Conservation (phyloP, 1,284 basidiomycete genomes). For the Malassezia brasiliensis region DNA sequence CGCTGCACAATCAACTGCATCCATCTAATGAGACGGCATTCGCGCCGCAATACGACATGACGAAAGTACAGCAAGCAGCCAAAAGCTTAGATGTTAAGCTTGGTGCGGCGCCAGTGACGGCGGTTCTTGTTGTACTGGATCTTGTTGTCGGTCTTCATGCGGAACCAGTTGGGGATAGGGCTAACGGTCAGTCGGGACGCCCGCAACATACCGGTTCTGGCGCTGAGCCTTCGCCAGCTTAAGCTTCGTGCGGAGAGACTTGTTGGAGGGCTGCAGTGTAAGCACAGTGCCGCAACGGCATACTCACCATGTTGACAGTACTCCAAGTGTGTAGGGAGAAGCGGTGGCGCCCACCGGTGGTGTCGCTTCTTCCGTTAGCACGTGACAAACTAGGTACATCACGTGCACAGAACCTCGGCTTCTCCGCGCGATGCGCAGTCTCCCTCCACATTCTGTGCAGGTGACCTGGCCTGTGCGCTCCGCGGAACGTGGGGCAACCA, state of each 20-base stretch:
- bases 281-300: not conserved
- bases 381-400: constrained; percentile 2
- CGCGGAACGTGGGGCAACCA: too few species aligned
- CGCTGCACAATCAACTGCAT: constrained; percentile 7
- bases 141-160: constrained; percentile 88
- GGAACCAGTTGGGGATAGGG: constrained; percentile 97
- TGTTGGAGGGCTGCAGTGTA: constrained; percentile 76
- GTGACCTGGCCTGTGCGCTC: too few species aligned
- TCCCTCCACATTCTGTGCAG: too few species aligned
- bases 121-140: constrained; percentile 61
- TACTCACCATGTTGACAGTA: not conserved
- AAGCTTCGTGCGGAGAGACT: constrained; percentile 90
- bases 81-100: constrained; percentile 38
- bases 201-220: constrained; percentile 70
- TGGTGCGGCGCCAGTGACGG: constrained; percentile 46
- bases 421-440: too few species aligned
- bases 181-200: constrained; percentile 49
- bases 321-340: not conserved
- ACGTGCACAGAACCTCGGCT: constrained; percentile 4
- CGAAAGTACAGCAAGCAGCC: constrained; percentile 1
- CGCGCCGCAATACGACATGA: constrained; percentile 6
- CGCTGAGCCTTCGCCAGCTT: constrained; percentile 89
- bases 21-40: constrained; percentile 6
- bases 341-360: not conserved
- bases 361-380: not conserved